phyloP scores from a whole-genome alignment of 176 grass and related monocot species.

The Triticum aestivum region IWGSC_CS_RefSeq_v2.1 NC_057799.1:200797984-200798483 shows the following conservation, averaged over 20 bases:
- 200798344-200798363: conserved; percentile 9
- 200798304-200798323: conserved; percentile 82
- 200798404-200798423: background rate
- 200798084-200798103: conserved; percentile 90
- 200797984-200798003: conserved; percentile 94
- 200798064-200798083: background rate
- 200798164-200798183: conserved; percentile 74
- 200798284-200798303: conserved; percentile 90
- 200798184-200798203: conserved; percentile 92
- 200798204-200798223: conserved; percentile 98
- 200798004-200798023: conserved; percentile 64
- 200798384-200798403: background rate
- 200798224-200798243: conserved; percentile 86
- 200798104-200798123: conserved; percentile 93
- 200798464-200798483: background rate
- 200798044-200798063: background rate
- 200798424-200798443: conserved; percentile 4
- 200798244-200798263: conserved; percentile 86
- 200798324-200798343: conserved; percentile 54
- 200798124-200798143: conserved; percentile 93
- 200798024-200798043: background rate
- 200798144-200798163: conserved; percentile 81
- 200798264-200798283: conserved; percentile 73
- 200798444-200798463: background rate
- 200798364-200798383: conserved; percentile 17